Base-by-base conservation (phyloP, 441 rosid genomes). In the Omphalea diandra region DNA sequence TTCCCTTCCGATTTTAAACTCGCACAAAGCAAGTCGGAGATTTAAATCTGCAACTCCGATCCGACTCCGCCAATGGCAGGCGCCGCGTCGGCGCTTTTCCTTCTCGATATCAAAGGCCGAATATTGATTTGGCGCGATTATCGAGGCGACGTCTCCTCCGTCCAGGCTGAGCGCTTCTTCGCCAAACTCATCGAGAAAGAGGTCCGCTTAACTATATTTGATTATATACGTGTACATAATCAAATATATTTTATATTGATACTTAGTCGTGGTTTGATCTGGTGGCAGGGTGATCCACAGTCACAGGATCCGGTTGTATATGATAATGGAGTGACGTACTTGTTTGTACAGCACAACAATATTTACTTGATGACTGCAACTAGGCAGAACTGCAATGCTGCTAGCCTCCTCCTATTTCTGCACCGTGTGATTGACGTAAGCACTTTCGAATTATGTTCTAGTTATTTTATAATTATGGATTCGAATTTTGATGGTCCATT, bases 51-150 rank as follows among this genome's bases (percentile, higher is more conserved):
- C 70, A 35, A 50, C 26, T 36, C 5, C 17, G 22, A 18, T 18
- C 12, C 11, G 35, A n/a, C 1, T 54, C 27, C 9, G 54, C 27
- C 61, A 10, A 92, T 92, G 98, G 87, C 96, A 7, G 97, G 98
- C 63, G 98, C 98, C 68, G 96, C 87, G 71, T 95, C 99, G 58
- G 97, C 99, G 56, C 87, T 95, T 77, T 95, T 95, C 79, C 94
- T 95, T 57, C 87, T 95, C 57, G 99, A 95, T 72, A 90, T 92
- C 76, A 95, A 95, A 65, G 99, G 99, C 22, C 97, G 96, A 49
- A 88, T 95, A 66, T 88, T 95, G 15, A 90, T 92, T 20, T 95
- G 99, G 99, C 98, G 99, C 59, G 99, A 92, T 81, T 95, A 89
- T 80, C 99, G 97, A 57, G 99, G 99, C 26, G 99, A 95, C 59